Base-by-base conservation (phyloP, 108 stramenopile species). In the Chaetoceros tenuissimus region DNA sequence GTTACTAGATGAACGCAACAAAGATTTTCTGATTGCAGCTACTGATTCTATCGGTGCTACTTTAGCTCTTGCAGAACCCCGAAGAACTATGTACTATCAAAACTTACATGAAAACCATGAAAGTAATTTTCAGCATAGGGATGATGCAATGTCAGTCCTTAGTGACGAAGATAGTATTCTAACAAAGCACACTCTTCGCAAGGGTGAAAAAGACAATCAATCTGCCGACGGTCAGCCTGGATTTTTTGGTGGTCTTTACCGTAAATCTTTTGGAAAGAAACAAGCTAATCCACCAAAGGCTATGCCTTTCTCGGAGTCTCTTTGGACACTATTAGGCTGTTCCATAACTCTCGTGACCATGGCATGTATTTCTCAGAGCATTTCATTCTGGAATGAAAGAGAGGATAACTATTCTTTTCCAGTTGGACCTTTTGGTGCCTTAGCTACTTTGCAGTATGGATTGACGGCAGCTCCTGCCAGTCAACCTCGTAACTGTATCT, bases 401-500 rank as follows among this genome's bases (percentile, higher is more conserved):
- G 52, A 3, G 54, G 63, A 5, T 56, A 51, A 46, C 40, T 13
- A 49, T 25, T 24, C 47, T 68, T 1, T 26, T 17, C 19, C 16
- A 24, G n/a, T n/a, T n/a, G n/a, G n/a, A n/a, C 77, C 80, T 5
- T 68, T 78, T 24, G 80, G 76, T 0, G 80, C 80, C 0, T 40
- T 81, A 3, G 72, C 75, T 46, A 51, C 49, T 8, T 51, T 51
- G 19, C 49, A 8, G 21, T 51, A 51, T 51, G 49, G n/a, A 51
- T 19, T 51, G 8, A 13, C 49, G 20, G 8, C 19, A 10, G 49
- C 49, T 19, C 49, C 49, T 8, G 49, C 49, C 13, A n/a, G n/a
- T 20, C 49, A 51, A 21, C 49, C 49, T 8, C 49, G 49, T 19
- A 51, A 51, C 20, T 13, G 8, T 19, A 51, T 51, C 19, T 19